phyloP scores from a whole-genome alignment of 2,329 filamentous ascomycete species.

The Monosporascus sp. region DNA sequence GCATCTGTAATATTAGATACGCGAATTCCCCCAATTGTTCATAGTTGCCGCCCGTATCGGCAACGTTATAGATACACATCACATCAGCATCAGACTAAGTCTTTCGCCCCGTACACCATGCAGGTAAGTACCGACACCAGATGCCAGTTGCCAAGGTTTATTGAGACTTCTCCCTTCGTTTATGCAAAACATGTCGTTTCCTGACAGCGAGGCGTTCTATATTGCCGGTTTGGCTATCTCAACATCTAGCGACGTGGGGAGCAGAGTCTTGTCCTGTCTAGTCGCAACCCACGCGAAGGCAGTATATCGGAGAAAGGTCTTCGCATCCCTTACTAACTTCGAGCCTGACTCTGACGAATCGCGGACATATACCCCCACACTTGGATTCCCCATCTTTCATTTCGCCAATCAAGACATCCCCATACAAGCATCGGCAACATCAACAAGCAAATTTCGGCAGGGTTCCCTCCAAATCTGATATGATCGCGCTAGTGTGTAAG shows the following conservation, averaged over 20 bases:
- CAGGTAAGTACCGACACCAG: neutral
- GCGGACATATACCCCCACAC: neutral
- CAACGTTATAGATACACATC: neutral
- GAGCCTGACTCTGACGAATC: too few relatives aligned
- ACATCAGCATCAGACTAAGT: neutral
- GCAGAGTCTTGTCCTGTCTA: too few relatives aligned
- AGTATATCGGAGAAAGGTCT: too few relatives aligned
- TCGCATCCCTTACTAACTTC: too few relatives aligned
- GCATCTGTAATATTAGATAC: too few relatives aligned
- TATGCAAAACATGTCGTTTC: neutral
- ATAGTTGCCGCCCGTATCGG: too few relatives aligned
- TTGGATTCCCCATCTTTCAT: neutral
- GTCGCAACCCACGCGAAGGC: too few relatives aligned
- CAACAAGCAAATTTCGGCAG: neutral
- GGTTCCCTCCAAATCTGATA: neutral
- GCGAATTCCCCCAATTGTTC: too few relatives aligned
- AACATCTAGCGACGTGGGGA: too few relatives aligned
- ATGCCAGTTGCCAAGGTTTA: neutral
- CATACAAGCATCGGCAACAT: neutral
- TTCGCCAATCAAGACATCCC: neutral
- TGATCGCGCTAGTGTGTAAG: neutral
- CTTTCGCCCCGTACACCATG: too few relatives aligned
- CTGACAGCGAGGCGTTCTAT: neutral
- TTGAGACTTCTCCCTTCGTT: neutral
- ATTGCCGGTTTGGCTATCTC: too few relatives aligned